A percentile compares a stretch with the other conserved stretches of the same genome.
These are phyloP conservation scores for Candida ascalaphidarum DNA, from an alignment of 805 yeast species.

Conservation along the genomic window DNA sequence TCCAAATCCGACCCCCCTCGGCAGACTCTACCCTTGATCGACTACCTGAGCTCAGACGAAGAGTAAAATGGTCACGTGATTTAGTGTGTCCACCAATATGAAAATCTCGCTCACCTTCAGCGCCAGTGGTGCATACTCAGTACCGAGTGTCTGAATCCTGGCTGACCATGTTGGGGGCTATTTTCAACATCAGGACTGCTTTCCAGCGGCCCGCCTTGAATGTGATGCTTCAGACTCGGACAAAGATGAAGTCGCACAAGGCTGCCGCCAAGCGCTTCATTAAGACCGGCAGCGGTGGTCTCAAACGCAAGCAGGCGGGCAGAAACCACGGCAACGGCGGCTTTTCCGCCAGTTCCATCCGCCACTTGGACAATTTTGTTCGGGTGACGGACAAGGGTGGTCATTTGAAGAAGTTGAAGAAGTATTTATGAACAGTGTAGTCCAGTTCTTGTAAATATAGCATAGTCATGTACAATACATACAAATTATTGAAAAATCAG, in stretches of 20 bases:
- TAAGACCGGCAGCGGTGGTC: conserved; percentile 63
- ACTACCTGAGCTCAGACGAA: too few species aligned
- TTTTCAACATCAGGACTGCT: conserved; percentile 7
- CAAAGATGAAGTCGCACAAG: conserved; percentile 68
- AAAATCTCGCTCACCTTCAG: too few species aligned
- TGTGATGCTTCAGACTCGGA: conserved; percentile 28
- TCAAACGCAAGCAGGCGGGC: conserved; percentile 57
- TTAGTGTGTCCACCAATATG: too few species aligned
- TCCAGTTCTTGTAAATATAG: conserved; percentile 1
- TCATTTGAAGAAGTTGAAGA: conserved; percentile 53
- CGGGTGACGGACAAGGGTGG: conserved; percentile 42
- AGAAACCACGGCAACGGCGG: conserved; percentile 92
- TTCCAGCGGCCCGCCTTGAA: conserved; percentile 12
- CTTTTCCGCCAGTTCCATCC: conserved; percentile 58
- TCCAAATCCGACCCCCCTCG: too few species aligned
- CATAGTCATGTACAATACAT: conserved; percentile 7
- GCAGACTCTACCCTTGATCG: too few species aligned
- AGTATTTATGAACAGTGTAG: conserved; percentile 31
- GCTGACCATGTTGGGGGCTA: too few species aligned
- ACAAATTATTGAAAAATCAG: conserved; percentile 10
- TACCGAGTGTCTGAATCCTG: too few species aligned
- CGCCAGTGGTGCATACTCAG: too few species aligned
- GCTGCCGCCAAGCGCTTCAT: conserved; percentile 85
- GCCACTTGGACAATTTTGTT: conserved; percentile 52
- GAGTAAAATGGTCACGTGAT: too few species aligned